These are phyloP conservation scores for Sideroxylon spinosum DNA, from an alignment of 179 eudicot genomes.

Conservation along the genomic window DNA sequence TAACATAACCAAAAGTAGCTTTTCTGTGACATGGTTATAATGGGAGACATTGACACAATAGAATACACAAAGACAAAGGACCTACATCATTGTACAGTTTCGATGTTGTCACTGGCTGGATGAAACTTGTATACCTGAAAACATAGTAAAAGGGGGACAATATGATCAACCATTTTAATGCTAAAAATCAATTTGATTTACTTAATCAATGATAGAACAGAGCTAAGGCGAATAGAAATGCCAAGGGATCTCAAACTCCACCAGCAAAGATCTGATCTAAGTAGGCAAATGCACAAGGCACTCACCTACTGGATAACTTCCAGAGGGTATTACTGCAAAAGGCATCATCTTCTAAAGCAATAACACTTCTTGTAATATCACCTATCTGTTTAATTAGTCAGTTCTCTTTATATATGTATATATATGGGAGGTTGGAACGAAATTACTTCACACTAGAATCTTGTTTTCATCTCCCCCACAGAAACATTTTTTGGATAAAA, in stretches of 20 bases:
- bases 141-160: conserved; percentile 9
- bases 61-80: not conserved
- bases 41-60: not conserved
- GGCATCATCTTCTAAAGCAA: not conserved
- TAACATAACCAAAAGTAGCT: conserved; percentile 17
- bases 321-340: not conserved
- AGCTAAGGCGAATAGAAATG: not conserved
- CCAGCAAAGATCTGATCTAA: not conserved
- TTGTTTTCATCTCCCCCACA: not conserved
- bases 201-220: not conserved
- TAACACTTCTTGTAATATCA: not conserved
- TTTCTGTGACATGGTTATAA: not conserved
- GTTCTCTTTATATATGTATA: not conserved
- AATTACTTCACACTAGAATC: not conserved
- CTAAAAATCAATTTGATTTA: not conserved
- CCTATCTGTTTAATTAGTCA: not conserved
- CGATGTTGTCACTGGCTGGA: conserved; percentile 85
- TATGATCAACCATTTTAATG: not conserved
- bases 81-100: conserved; percentile 86
- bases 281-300: not conserved
- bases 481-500: too few relatives aligned
- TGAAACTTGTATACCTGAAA: conserved; percentile 89
- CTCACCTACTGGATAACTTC: not conserved
- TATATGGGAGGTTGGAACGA: not conserved
- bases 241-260: not conserved